Conservation (phyloP, 768 basidiomycete species). For the Termitomyces sp. region DNA sequence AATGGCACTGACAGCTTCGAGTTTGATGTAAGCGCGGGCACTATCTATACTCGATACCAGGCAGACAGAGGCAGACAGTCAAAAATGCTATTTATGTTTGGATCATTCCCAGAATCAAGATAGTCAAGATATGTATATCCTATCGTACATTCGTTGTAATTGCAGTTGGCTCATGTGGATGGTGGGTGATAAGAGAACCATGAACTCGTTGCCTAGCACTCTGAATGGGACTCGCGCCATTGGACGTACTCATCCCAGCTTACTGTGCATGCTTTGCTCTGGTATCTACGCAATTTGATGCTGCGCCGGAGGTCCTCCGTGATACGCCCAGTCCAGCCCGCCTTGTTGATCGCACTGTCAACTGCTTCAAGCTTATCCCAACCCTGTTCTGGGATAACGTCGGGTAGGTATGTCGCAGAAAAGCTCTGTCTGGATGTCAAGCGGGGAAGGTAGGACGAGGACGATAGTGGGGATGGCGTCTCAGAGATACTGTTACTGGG, state of each 20-base stretch:
- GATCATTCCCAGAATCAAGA: neutral
- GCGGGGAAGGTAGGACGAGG: constrained; percentile 52
- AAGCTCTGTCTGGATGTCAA: constrained; percentile 54
- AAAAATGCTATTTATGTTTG: neutral
- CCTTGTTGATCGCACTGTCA: constrained; percentile 89
- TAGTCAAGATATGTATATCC: neutral
- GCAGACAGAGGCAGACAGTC: neutral
- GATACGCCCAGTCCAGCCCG: constrained; percentile 80
- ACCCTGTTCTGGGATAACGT: constrained; percentile 88
- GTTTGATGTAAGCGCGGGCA: neutral
- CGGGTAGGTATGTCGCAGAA: constrained; percentile 88
- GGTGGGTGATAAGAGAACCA: neutral
- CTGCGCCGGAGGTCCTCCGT: constrained; percentile 77
- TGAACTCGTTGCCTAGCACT: neutral
- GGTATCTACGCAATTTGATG: constrained; percentile 75
- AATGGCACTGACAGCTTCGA: neutral
- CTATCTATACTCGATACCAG: neutral
- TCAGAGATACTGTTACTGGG: constrained; percentile 44
- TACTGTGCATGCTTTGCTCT: constrained; percentile 63
- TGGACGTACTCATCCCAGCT: constrained; percentile 71
- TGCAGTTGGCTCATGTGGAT: neutral
- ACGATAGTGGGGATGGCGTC: constrained; percentile 67
- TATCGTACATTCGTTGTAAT: constrained; percentile 8
- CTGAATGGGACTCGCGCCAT: constrained; percentile 48
- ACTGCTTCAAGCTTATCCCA: constrained; percentile 91